Evolutionary conservation across 2,329 filamentous ascomycete genomes (phyloP).

Genomic region (Apiospora phragmitis): DNA sequence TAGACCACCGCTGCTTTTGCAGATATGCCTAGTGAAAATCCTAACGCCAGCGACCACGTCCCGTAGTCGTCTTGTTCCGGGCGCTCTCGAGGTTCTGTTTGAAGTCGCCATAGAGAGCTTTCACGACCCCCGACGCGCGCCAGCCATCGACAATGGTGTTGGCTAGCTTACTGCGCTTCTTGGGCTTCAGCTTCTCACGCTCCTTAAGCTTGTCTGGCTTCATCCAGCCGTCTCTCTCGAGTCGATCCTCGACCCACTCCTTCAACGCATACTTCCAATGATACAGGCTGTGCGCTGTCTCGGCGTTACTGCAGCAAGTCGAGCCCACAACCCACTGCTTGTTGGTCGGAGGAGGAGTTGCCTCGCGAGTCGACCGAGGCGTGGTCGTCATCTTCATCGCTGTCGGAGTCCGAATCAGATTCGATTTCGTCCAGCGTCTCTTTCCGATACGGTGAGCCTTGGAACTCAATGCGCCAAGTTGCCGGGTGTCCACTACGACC

Average conservation of each 20-base stretch:
- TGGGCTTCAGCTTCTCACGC: slow-evolving; percentile 61
- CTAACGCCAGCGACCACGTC: slow-evolving; percentile 19
- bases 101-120: slow-evolving; percentile 65
- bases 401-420: slow-evolving; percentile 28
- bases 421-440: slow-evolving; percentile 67
- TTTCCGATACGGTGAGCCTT: slow-evolving; percentile 65
- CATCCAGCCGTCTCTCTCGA: slow-evolving; percentile 59
- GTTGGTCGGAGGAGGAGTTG: slow-evolving; percentile 35
- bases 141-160: slow-evolving; percentile 66
- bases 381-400: slow-evolving; percentile 34
- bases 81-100: slow-evolving; percentile 61
- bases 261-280: slow-evolving; percentile 80
- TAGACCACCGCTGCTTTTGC: neutral
- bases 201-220: slow-evolving; percentile 57
- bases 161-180: slow-evolving; percentile 59
- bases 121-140: slow-evolving; percentile 59
- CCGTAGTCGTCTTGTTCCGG: slow-evolving; percentile 43
- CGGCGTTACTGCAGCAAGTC: slow-evolving; percentile 52
- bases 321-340: slow-evolving; percentile 42
- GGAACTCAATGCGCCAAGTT: slow-evolving; percentile 62
- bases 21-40: neutral
- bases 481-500: slow-evolving; percentile 69
- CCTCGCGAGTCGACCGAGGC: slow-evolving; percentile 40
- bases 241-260: slow-evolving; percentile 65
- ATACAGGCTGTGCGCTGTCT: slow-evolving; percentile 68